These are phyloP conservation scores for Chaetomiaceae sp. DNA, from an alignment of 2,329 filamentous ascomycete species.

Conservation along the genomic window DNA sequence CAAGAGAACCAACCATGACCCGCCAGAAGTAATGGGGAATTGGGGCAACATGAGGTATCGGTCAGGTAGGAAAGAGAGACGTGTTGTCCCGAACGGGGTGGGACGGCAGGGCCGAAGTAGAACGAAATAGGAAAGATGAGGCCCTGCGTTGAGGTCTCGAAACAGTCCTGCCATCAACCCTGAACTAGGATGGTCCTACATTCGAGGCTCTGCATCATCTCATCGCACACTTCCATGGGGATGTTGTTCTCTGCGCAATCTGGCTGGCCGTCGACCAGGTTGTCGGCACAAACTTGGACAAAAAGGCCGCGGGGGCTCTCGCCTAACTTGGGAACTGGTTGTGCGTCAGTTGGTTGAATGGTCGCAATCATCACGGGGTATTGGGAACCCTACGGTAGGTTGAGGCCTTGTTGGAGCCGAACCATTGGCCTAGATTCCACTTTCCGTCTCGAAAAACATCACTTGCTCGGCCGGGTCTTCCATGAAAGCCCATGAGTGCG, in stretches of 20 bases:
- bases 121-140: no score
- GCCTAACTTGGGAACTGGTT: constrained; percentile 25
- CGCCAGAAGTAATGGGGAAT: no score
- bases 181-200: constrained; percentile 2
- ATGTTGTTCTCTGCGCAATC: constrained; percentile 9
- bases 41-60: no score
- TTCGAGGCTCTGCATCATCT: constrained; percentile 1
- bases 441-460: constrained; percentile 26
- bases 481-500: constrained; percentile 38
- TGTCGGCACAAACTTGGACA: constrained; percentile 25
- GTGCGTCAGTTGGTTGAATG: not conserved
- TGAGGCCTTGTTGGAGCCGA: not conserved
- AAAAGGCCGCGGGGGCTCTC: constrained; percentile 33
- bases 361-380: not conserved
- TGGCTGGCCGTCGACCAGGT: constrained; percentile 17
- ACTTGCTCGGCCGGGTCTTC: constrained; percentile 16
- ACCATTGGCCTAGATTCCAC: constrained; percentile 21
- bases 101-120: not conserved
- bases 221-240: constrained; percentile 24
- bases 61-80: not conserved
- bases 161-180: not conserved
- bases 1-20: no score
- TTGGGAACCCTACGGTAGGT: constrained; percentile 14
- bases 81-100: not conserved
- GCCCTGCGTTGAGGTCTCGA: no score